Conservation (phyloP, 2,329 filamentous ascomycete genomes). For the Cytospora schulzeri region DNA sequence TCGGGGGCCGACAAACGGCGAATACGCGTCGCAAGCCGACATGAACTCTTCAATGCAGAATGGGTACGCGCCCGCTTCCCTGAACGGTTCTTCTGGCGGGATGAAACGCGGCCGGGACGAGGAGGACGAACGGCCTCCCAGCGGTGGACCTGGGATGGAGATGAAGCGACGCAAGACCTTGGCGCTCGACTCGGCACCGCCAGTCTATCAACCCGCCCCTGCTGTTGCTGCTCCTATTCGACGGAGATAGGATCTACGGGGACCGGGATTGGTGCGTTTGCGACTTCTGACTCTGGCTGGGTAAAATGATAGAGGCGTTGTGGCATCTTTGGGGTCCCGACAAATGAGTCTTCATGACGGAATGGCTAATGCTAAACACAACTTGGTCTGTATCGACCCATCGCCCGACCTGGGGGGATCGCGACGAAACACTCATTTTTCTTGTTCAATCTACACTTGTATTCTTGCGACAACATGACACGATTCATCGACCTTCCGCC, state of each 20-base stretch:
- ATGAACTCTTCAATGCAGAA: slow-evolving; percentile 58
- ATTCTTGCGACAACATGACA: slow-evolving; percentile 29
- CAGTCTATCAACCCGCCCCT: slow-evolving; percentile 36
- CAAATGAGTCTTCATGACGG: slow-evolving; percentile 21
- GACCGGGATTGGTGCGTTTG: slow-evolving; percentile 1
- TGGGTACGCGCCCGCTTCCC: slow-evolving; percentile 62
- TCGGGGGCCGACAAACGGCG: slow-evolving; percentile 67
- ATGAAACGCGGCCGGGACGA: slow-evolving; percentile 48
- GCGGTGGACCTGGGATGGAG: slow-evolving; percentile 35
- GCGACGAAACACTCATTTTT: slow-evolving; percentile 11
- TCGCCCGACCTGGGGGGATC: slow-evolving; percentile 7
- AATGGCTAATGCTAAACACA: slow-evolving; percentile 26
- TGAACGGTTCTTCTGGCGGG: slow-evolving; percentile 62
- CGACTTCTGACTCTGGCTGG: slow-evolving; percentile 15
- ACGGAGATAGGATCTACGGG: slow-evolving; percentile 18
- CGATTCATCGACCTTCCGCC: slow-evolving; percentile 25
- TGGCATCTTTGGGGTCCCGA: slow-evolving; percentile 21
- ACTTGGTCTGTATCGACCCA: slow-evolving; percentile 15
- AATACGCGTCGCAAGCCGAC: slow-evolving; percentile 68
- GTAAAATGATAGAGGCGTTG: slow-evolving; percentile 27
- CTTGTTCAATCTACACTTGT: slow-evolving; percentile 23
- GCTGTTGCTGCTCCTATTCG: slow-evolving; percentile 32
- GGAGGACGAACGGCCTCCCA: slow-evolving; percentile 43
- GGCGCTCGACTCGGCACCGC: slow-evolving; percentile 36
- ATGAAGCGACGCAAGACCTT: slow-evolving; percentile 42